These are phyloP conservation scores for Immersiporthe knoxdaviesiana DNA, from an alignment of 2,329 filamentous ascomycete species.

Conservation along the genomic window DNA sequence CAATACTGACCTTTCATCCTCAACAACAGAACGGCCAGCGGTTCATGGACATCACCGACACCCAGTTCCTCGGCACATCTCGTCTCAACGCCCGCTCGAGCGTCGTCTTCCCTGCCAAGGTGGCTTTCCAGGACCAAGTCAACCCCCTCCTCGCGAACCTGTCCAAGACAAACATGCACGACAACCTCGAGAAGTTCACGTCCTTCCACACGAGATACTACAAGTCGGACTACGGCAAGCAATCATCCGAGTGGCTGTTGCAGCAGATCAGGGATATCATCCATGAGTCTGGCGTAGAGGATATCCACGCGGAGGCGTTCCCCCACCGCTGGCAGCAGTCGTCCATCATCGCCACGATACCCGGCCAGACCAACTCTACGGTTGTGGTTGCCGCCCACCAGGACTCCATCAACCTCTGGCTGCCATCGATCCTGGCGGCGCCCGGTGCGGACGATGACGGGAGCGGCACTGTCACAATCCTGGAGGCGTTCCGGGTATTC, in stretches of 20 bases:
- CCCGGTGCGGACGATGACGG: conserved; percentile 80
- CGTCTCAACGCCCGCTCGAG: conserved; percentile 30
- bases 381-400: conserved; percentile 79
- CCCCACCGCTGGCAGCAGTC: conserved; percentile 73
- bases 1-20: conserved; percentile 5
- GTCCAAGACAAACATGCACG: conserved; percentile 66
- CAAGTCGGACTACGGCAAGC: conserved; percentile 64
- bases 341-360: conserved; percentile 80
- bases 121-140: conserved; percentile 60
- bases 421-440: conserved; percentile 70
- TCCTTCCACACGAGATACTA: conserved; percentile 71
- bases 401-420: conserved; percentile 77
- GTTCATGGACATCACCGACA: conserved; percentile 79
- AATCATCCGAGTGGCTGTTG: conserved; percentile 77
- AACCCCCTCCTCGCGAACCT: conserved; percentile 61
- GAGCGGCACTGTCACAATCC: conserved; percentile 76
- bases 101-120: conserved; percentile 58
- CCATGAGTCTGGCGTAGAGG: conserved; percentile 59
- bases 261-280: conserved; percentile 67
- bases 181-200: conserved; percentile 67
- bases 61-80: conserved; percentile 57
- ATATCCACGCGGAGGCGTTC: conserved; percentile 57
- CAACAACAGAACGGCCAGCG: conserved; percentile 66
- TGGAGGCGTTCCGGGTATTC: conserved; percentile 76
- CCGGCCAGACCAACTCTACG: conserved; percentile 68